Evolutionary conservation across 2,329 filamentous ascomycete species (phyloP).

Genomic region (Xylariaceae sp.): DNA sequence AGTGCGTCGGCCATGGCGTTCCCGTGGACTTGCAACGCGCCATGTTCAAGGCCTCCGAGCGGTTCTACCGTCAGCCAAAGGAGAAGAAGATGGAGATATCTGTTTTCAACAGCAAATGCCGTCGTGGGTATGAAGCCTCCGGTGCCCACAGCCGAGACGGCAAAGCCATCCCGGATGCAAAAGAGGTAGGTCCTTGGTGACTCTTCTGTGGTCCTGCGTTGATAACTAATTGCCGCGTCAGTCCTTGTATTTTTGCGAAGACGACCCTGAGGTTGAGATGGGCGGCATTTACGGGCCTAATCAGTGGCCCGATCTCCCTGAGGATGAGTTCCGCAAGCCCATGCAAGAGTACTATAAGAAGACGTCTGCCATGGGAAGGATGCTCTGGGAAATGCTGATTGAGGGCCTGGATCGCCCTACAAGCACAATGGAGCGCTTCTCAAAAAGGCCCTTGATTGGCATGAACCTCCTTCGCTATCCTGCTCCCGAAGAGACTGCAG

Average conservation of each 20-base stretch:
- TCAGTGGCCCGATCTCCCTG: slow-evolving; percentile 29
- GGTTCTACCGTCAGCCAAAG: slow-evolving; percentile 13
- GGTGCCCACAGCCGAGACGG: slow-evolving; percentile 15
- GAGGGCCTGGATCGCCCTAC: slow-evolving; percentile 21
- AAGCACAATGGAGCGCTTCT: slow-evolving; percentile 16
- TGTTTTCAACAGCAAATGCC: slow-evolving; percentile 20
- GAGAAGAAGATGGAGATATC: slow-evolving; percentile 23
- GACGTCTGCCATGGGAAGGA: slow-evolving; percentile 19
- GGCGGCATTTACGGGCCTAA: slow-evolving; percentile 29
- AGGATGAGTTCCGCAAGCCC: slow-evolving; percentile 27
- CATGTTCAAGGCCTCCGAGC: slow-evolving; percentile 6
- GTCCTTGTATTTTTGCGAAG: slow-evolving; percentile 21
- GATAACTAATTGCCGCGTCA: not conserved
- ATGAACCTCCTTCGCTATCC: slow-evolving; percentile 24
- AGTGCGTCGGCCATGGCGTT: slow-evolving; percentile 21
- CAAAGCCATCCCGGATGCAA: slow-evolving; percentile 23
- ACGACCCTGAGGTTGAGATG: slow-evolving; percentile 21
- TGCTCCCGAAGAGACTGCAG: not conserved
- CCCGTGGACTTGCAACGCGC: slow-evolving; percentile 12
- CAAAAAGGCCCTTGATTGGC: slow-evolving; percentile 18
- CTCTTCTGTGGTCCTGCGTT: not conserved
- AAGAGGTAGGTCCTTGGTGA: slow-evolving; percentile 13
- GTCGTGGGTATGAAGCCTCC: slow-evolving; percentile 26
- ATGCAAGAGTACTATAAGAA: slow-evolving; percentile 24
- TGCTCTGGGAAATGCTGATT: slow-evolving; percentile 25